A percentile compares a stretch with the other conserved stretches of the same genome.
phyloP scores from a whole-genome alignment of 176 grass and related monocot genomes.

The Aegilops tauschii region DNA sequence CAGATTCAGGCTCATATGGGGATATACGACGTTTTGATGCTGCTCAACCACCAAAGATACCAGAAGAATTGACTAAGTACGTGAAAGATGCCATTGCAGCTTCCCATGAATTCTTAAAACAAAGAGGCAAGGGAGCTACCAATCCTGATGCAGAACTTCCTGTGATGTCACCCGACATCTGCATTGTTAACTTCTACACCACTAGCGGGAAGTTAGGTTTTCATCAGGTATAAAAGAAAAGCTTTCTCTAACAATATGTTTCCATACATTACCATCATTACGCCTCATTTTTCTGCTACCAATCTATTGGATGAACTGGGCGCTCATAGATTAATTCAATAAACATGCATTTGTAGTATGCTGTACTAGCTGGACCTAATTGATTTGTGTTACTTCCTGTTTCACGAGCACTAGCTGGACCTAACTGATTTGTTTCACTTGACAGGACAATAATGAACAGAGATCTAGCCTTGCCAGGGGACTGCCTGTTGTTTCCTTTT shows the following conservation, averaged over 20 bases:
- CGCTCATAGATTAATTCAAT: not conserved
- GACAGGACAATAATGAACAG: too few species aligned
- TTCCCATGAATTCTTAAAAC: too few species aligned
- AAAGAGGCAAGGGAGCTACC: too few species aligned
- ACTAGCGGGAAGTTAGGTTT: constrained; percentile 38
- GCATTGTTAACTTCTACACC: constrained; percentile 57
- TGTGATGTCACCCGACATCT: constrained; percentile 53
- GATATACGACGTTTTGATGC: too few species aligned
- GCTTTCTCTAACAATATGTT: not conserved
- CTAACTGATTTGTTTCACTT: too few species aligned
- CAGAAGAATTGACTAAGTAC: too few species aligned
- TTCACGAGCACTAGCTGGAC: not conserved
- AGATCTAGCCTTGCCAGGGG: not conserved
- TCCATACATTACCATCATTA: not conserved
- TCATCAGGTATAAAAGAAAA: constrained; percentile 47
- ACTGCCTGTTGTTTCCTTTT: constrained; percentile 65
- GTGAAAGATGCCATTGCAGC: too few species aligned
- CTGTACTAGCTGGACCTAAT: too few species aligned
- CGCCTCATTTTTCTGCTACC: not conserved
- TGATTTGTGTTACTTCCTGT: too few species aligned
- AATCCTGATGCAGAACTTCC: constrained; percentile 23
- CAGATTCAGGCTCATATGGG: too few species aligned
- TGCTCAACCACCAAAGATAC: too few species aligned
- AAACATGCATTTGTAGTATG: not conserved
- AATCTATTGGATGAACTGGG: not conserved